Percentiles rank a stretch among this genome's conserved stretches.
phyloP scores from a whole-genome alignment of 768 basidiomycete species.

The Tricholoma matsutake region DNA sequence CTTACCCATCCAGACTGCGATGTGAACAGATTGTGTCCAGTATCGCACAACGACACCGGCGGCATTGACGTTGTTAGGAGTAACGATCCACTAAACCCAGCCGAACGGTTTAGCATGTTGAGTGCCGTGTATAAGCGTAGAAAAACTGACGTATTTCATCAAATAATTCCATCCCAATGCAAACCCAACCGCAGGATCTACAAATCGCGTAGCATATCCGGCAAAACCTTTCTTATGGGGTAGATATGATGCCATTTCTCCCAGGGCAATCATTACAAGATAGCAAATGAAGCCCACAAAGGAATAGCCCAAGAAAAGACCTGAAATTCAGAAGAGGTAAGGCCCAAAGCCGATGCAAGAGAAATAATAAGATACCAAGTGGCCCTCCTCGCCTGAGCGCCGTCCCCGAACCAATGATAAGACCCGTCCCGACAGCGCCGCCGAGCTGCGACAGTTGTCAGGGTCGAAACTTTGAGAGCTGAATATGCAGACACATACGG shows the following conservation, averaged over 20 bases:
- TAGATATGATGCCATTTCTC: slow-evolving; percentile 50
- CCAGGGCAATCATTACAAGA: slow-evolving; percentile 54
- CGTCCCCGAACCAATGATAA: slow-evolving; percentile 58
- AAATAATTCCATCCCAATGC: slow-evolving; percentile 66
- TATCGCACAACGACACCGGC: slow-evolving; percentile 52
- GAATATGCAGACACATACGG: slow-evolving; percentile 26
- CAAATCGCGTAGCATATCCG: slow-evolving; percentile 62
- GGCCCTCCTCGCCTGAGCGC: slow-evolving; percentile 55
- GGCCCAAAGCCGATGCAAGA: not conserved
- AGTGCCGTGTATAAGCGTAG: not conserved
- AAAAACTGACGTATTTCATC: slow-evolving; percentile 45
- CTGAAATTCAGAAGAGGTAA: slow-evolving; percentile 5
- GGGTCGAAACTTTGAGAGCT: not conserved
- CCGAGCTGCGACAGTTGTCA: slow-evolving; percentile 31
- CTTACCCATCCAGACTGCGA: slow-evolving; percentile 58
- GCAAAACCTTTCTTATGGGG: slow-evolving; percentile 61
- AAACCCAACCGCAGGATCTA: slow-evolving; percentile 67
- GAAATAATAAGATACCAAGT: slow-evolving; percentile 31
- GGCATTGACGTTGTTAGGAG: slow-evolving; percentile 64
- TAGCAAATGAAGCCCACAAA: slow-evolving; percentile 58
- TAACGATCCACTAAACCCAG: slow-evolving; percentile 48
- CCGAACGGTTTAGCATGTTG: slow-evolving; percentile 4
- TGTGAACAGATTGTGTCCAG: slow-evolving; percentile 43
- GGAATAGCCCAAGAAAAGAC: slow-evolving; percentile 34
- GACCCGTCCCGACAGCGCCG: slow-evolving; percentile 51